These are phyloP conservation scores for Jaapia argillacea DNA, from an alignment of 768 basidiomycete genomes.

Conservation along the genomic window DNA sequence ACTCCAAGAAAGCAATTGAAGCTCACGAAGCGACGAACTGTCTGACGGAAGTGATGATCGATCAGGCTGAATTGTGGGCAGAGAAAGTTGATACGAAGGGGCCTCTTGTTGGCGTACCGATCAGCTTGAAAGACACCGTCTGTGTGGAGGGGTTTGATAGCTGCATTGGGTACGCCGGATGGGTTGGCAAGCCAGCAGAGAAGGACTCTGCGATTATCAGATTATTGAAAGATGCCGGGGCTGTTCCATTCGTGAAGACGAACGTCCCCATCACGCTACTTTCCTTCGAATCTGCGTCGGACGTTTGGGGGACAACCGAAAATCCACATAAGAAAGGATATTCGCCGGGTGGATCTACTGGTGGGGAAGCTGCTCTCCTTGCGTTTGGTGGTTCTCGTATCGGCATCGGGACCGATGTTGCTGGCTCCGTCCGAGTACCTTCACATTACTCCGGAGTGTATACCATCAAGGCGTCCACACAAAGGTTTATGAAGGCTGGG, in stretches of 20 bases:
- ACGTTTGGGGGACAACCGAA: conserved; percentile 34
- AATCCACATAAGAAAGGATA: conserved; percentile 37
- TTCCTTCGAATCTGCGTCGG: conserved; percentile 29
- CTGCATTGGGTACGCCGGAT: conserved; percentile 32
- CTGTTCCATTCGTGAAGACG: conserved; percentile 21
- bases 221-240: conserved; percentile 25
- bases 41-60: conserved; percentile 33
- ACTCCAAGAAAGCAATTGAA: conserved; percentile 27
- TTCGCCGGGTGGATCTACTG: conserved; percentile 37
- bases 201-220: conserved; percentile 28
- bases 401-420: conserved; percentile 58
- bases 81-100: conserved; percentile 6
- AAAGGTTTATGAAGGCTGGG: conserved; percentile 47
- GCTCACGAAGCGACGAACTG: conserved; percentile 40
- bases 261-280: conserved; percentile 32
- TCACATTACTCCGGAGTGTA: conserved; percentile 60
- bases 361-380: conserved; percentile 40
- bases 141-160: conserved; percentile 36
- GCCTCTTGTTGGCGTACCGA: conserved; percentile 34
- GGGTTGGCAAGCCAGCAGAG: conserved; percentile 22
- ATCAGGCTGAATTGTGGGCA: conserved; percentile 13
- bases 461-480: conserved; percentile 44
- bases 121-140: conserved; percentile 40
- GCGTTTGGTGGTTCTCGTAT: conserved; percentile 33
- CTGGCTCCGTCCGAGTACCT: conserved; percentile 60